Evolutionary conservation across 2,329 filamentous ascomycete genomes (phyloP).

Genomic region (Fusarium luffae): DNA sequence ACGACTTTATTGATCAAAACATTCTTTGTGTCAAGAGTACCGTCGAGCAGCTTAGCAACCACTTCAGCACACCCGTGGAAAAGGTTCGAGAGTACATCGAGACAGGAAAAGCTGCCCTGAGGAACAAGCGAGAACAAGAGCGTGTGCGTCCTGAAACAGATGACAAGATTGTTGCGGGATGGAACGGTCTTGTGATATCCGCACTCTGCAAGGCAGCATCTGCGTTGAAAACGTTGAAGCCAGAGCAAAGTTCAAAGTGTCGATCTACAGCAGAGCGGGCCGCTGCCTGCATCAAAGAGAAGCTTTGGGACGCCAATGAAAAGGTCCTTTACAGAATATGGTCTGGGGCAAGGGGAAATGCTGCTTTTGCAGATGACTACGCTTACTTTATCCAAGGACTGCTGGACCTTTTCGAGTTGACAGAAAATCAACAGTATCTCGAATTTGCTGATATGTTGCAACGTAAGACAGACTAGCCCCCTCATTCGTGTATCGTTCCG

Average conservation of each 20-base stretch:
- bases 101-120: constrained; percentile 74
- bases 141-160: constrained; percentile 83
- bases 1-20: constrained; percentile 95
- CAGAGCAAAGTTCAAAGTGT: constrained; percentile 69
- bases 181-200: constrained; percentile 90
- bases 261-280: constrained; percentile 74
- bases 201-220: constrained; percentile 81
- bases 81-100: constrained; percentile 76
- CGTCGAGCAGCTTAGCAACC: constrained; percentile 74
- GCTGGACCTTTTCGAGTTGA: constrained; percentile 85
- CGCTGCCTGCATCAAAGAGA: constrained; percentile 75
- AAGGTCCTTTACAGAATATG: constrained; percentile 79
- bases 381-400: constrained; percentile 87
- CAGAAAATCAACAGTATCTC: constrained; percentile 78
- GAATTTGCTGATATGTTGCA: constrained; percentile 86
- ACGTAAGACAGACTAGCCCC: constrained; percentile 57
- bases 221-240: constrained; percentile 70
- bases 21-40: constrained; percentile 79
- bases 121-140: constrained; percentile 76
- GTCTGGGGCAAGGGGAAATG: constrained; percentile 71
- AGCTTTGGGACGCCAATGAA: constrained; percentile 75
- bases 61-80: constrained; percentile 77
- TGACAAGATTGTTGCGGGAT: constrained; percentile 86
- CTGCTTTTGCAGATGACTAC: constrained; percentile 93
- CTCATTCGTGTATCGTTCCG: neutral